Base-by-base conservation (phyloP, 108 stramenopile genomes). In the Cyclotella sp. region DNA sequence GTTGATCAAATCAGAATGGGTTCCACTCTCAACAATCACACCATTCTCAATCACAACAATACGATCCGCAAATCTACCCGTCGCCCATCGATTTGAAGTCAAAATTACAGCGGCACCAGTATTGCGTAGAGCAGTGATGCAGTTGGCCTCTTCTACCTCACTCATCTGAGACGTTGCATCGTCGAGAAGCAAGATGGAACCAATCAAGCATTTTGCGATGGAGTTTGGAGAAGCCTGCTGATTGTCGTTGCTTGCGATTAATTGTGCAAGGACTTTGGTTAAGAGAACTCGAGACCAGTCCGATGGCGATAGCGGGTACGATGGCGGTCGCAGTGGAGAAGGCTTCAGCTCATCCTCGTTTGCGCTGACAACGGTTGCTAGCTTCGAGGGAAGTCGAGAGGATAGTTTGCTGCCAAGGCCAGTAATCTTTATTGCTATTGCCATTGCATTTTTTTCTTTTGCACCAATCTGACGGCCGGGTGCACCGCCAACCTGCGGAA, bases 251-350 rank as follows among this genome's bases (percentile, higher is more conserved):
- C 90, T 89, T 26, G 85, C 85, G 26, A 96, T 88, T 12, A 90
- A 70, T 73, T 93, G 95, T 2, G 92, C 89, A 45, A 96, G 78
- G 0, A 92, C 86, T 61, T 86, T 77, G 11, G 95, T 83, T 11
- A 96, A 68, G 15, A 96, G 63, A 29, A 93, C 76, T 60, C 91
- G 89, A 18, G 91, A 90, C 95, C 95, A 96, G 70, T 96, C 95
- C 12, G 86, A 85, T 41, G 95, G 90, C 9, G 95, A 96, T 12
- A 96, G 65, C 30, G 70, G 64, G 42, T 76, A 63, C 26, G 84
- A 74, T 19, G 84, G 84, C 43, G 92, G 90, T 18, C 88, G 78
- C 21, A 88, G 49, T 22, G 89, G 62, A 21, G 90, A 85, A 40
- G 88, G 89, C 43, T 83, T 82, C 64, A 92, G 64, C 41, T 95